Percentiles rank a stretch among this genome's conserved stretches.
Conservation (phyloP, 495 filamentous ascomycete genomes). For the Umbilicaria muhlenbergii region DNA sequence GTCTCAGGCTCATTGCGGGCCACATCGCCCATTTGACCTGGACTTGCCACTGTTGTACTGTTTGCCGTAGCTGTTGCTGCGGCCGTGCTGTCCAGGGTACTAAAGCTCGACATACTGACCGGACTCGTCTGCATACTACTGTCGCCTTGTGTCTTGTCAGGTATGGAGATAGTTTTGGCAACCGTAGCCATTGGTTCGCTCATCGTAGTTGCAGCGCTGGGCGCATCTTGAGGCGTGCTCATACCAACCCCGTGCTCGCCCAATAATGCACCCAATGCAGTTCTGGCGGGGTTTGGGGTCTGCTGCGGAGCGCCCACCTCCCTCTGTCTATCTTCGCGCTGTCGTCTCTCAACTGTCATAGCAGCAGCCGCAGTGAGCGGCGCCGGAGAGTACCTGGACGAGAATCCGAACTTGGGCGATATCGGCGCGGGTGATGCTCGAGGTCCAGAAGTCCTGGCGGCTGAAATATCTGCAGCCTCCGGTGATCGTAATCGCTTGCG, state of each 20-base stretch:
- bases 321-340: conserved; percentile 2
- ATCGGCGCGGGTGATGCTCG: conserved; percentile 1
- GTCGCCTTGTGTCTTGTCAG: conserved; percentile 8
- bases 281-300: conserved; percentile 15
- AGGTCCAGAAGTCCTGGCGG: not conserved
- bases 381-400: conserved; percentile 9
- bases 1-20: conserved; percentile 8
- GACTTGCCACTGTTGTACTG: conserved; percentile 14
- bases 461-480: not conserved
- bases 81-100: conserved; percentile 8
- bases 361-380: conserved; percentile 16
- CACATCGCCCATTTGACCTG: conserved; percentile 13
- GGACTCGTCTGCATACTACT: conserved; percentile 12
- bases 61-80: conserved; percentile 8
- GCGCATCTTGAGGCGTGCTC: conserved; percentile 14
- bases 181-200: conserved; percentile 11
- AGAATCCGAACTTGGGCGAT: conserved; percentile 9
- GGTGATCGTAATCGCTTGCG: conserved; percentile 10
- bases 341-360: conserved; percentile 12
- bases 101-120: conserved; percentile 14
- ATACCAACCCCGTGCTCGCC: conserved; percentile 7
- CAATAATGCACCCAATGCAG: conserved; percentile 9
- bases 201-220: conserved; percentile 9
- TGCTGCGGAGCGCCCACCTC: conserved; percentile 2
- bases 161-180: conserved; percentile 7